Evolutionary conservation across 2,329 filamentous ascomycete species (phyloP).

Genomic region (Pezizomycotina sp.): DNA sequence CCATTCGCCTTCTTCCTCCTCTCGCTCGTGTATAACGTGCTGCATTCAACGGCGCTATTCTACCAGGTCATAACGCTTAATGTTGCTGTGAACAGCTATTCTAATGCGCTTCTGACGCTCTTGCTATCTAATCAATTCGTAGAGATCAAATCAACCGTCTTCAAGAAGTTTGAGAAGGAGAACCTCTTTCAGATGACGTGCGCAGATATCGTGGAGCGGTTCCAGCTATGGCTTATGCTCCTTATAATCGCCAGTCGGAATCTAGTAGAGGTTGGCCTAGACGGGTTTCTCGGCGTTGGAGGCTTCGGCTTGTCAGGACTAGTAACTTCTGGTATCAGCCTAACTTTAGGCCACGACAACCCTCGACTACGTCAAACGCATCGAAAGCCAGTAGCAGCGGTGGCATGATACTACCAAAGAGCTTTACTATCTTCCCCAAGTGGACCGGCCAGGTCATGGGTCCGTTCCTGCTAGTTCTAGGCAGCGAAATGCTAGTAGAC

Average conservation of each 20-base stretch:
- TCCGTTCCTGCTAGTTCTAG: conserved; percentile 83
- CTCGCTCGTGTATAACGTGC: conserved; percentile 70
- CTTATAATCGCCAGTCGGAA: conserved; percentile 92
- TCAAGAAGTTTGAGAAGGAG: conserved; percentile 97
- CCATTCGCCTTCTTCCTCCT: conserved; percentile 85
- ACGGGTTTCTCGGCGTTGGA: conserved; percentile 37
- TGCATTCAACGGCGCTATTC: conserved; percentile 76
- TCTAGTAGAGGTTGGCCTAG: conserved; percentile 79
- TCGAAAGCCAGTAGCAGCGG: conserved; percentile 32
- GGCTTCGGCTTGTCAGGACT: conserved; percentile 29
- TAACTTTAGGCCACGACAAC: conserved; percentile 1
- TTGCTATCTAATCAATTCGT: conserved; percentile 96
- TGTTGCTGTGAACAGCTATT: conserved; percentile 96
- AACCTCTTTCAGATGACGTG: conserved; percentile 93
- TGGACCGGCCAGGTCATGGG: conserved; percentile 82
- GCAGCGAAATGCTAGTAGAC: conserved; percentile 92
- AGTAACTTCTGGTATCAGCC: conserved; percentile 22
- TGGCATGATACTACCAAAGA: conserved; percentile 47
- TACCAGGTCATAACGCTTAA: conserved; percentile 97
- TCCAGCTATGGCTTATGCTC: conserved; percentile 94
- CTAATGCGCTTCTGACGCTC: conserved; percentile 80
- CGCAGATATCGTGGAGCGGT: conserved; percentile 89
- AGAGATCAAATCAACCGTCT: conserved; percentile 95
- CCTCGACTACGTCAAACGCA: conserved; percentile 26
- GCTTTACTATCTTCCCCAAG: conserved; percentile 74